Percentiles rank a stretch among this genome's conserved stretches.
Evolutionary conservation across 139 green algal species (phyloP).

Genomic region (Penium margaritaceum): DNA sequence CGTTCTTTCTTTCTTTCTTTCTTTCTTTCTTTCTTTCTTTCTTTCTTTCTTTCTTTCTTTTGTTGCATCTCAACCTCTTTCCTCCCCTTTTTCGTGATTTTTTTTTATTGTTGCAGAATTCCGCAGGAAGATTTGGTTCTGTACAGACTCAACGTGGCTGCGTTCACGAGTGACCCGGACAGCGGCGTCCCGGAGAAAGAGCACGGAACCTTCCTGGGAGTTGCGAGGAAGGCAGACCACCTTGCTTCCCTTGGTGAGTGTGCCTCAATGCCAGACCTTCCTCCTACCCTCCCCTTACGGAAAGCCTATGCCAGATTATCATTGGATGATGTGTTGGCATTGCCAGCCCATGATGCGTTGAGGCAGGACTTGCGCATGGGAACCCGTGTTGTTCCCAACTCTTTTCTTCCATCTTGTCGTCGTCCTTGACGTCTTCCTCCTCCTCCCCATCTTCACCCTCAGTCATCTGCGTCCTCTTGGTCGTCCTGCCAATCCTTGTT

Average conservation of each 20-base stretch:
- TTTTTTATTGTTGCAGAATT: too few relatives aligned
- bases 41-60: too few relatives aligned
- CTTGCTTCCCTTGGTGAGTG: constrained; percentile 66
- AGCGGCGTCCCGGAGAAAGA: constrained; percentile 46
- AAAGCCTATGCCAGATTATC: too few relatives aligned
- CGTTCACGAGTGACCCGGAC: constrained; percentile 73
- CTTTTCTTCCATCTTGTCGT: neutral
- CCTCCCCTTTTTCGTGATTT: too few relatives aligned
- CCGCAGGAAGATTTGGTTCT: constrained; percentile 63
- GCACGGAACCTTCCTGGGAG: constrained; percentile 76
- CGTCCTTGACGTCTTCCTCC: neutral
- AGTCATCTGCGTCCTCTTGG: too few relatives aligned
- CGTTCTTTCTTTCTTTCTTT: too few relatives aligned
- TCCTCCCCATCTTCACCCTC: neutral
- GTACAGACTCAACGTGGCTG: constrained; percentile 89
- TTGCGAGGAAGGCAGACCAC: constrained; percentile 84
- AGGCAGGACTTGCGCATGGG: neutral
- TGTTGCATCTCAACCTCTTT: too few relatives aligned
- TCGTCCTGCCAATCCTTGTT: too few relatives aligned
- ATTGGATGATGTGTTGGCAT: neutral
- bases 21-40: too few relatives aligned
- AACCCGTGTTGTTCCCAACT: neutral
- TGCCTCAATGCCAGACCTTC: neutral
- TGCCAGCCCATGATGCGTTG: neutral
- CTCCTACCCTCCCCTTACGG: too few relatives aligned